Evolutionary conservation across 1,139 yeast genomes (phyloP), one percentile per base, ranked within the genome.

Genomic region (Zygoascus meyerae): DNA sequence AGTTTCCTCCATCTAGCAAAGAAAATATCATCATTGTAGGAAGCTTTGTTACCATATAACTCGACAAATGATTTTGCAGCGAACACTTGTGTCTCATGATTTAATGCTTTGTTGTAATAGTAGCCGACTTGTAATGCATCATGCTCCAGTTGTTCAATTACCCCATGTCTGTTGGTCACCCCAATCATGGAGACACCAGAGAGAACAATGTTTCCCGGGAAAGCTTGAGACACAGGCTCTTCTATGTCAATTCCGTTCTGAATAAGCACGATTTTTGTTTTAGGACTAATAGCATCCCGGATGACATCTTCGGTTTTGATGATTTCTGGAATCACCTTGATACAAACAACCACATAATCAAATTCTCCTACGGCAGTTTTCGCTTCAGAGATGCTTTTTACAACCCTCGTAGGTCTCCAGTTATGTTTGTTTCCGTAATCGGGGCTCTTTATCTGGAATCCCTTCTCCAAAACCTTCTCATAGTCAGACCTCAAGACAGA

Each of bases 181-280:
- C 83, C 81, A 53, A 83, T 80, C 72, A 81, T 75, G 1, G 83
- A 73, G 7, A 83, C 83, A 10, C 89, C 92, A 45, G 86, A 78
- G 17, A 86, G 67, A 5, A 83, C 74, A 14, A 77, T 64, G 44
- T 77, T 76, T 0, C 70, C 64, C 6, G 94, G 92, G 59, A 72
- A 83, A 40, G 71, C 68, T 46, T 71, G 68, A 40, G 78, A 71
- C 55, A 81, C 73, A 1, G 84, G 78, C 47, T 68, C 68, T 60
- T 86, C 95, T 51, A 83, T 82, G 34, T 81, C 89, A 49, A 83
- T 70, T 3, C 95, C 95, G 58, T 85, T 85, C 64, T 85, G 92
- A 43, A 83, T 62, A 51, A 84, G 70, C 2, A 83, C 77, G 48
- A 86, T 76, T 3, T 76, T 71, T 4, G 86, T 73, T 3, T 64